phyloP scores from a whole-genome alignment of 352 stramenopile species.

The Globisporangium takayamanum region DNA sequence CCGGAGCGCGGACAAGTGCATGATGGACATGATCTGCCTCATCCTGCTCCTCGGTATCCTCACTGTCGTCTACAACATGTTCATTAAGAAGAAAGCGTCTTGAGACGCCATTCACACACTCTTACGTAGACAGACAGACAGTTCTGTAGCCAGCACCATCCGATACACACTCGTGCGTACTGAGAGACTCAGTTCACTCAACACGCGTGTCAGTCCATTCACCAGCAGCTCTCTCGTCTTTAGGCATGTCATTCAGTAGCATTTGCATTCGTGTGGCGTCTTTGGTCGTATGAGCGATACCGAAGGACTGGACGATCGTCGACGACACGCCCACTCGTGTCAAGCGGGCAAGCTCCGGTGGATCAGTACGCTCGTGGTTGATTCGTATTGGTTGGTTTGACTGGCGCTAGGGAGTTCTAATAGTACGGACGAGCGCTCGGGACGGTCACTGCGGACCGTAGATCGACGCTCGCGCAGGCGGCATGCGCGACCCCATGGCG shows the following conservation, averaged over 20 bases:
- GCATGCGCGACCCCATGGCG: slow-evolving; percentile 13
- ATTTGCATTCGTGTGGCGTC: too few species aligned
- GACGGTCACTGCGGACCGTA: slow-evolving; percentile 50
- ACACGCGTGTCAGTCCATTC: too few species aligned
- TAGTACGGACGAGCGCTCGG: background rate
- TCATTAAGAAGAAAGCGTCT: slow-evolving; percentile 59
- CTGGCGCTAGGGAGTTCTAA: background rate
- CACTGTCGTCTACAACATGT: slow-evolving; percentile 86
- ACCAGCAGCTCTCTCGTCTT: too few species aligned
- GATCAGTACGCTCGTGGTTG: too few species aligned
- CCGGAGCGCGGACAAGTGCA: slow-evolving; percentile 77
- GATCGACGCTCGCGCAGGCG: slow-evolving; percentile 50
- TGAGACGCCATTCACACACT: background rate
- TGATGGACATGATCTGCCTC: slow-evolving; percentile 89
- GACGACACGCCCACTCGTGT: too few species aligned
- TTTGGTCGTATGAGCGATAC: too few species aligned
- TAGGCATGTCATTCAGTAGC: too few species aligned
- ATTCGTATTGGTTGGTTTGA: background rate
- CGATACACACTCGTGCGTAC: background rate
- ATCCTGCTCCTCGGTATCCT: slow-evolving; percentile 80
- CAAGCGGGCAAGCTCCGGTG: too few species aligned
- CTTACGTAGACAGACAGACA: background rate
- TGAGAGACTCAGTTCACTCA: too few species aligned
- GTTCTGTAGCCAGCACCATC: too few species aligned
- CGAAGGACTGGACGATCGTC: too few species aligned